Base-by-base conservation (phyloP, 306 rosid genomes). In the Pachyrhizus erosus region DNA sequence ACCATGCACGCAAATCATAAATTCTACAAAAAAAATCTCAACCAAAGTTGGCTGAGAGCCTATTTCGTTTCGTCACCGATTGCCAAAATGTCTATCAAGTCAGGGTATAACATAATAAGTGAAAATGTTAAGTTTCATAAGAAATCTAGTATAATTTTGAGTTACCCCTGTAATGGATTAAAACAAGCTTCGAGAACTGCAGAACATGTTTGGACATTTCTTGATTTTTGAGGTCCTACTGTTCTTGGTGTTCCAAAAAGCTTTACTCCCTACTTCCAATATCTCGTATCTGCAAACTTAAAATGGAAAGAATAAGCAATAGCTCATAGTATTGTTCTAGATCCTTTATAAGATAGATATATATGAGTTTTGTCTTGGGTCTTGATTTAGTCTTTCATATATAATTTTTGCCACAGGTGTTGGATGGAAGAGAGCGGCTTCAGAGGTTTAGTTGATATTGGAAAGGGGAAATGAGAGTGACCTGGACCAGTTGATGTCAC, bases 261-360 rank as follows among this genome's bases (percentile, higher is more conserved):
- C 96, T 91, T 93, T 52, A 95, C 89, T 81, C 98, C 99, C 84
- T 95, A 98, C 85, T 95, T 95, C 99, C 98, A 95, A 43, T 87
- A 86, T 85, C 97, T 93, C 64, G 87, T 91, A 82, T 91, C 99
- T 95, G 94, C 76, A 84, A 77, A 65, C 79, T 62, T 64, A 48
- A 76, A 61, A 78, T 70, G 33, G 75, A 54, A 69, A 58, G 24
- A 61, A 57, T 83, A 73, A 81, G 66, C 66, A 66, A 82, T 15
- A 34, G 64, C 64, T 64, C 57, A 61, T 4, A 14, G 15, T 33
- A 55, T 12, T 34, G 69, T 66, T 31, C 42, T 40, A 66, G 18
- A n/a, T 54, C 23, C 49, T 76, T 42, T 34, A 10, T 18, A 83
- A 60, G 61, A 64, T 29, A 27, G 1, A 17, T 49, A 64, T 29